These are phyloP conservation scores for Knufia fluminis DNA, from an alignment of 2,329 filamentous ascomycete genomes.

Conservation along the genomic window DNA sequence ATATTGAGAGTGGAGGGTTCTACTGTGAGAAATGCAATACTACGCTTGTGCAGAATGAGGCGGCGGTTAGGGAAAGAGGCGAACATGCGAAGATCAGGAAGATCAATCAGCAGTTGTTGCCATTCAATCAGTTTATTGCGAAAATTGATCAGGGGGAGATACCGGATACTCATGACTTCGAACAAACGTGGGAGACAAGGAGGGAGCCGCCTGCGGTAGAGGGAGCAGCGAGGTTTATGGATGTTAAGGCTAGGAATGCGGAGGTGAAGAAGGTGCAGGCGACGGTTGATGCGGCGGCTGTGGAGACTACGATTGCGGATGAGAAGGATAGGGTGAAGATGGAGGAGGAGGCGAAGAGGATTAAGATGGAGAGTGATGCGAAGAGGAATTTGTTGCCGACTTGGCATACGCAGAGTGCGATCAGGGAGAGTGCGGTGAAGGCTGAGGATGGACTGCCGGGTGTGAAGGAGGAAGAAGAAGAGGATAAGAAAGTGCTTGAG, in stretches of 20 bases:
- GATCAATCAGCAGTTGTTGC: constrained; percentile 40
- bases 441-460: not conserved
- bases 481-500: constrained; percentile 18
- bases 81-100: constrained; percentile 43
- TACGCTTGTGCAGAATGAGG: constrained; percentile 36
- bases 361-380: constrained; percentile 37
- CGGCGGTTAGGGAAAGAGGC: constrained; percentile 36
- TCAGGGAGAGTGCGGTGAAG: constrained; percentile 11
- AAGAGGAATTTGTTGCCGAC: constrained; percentile 45
- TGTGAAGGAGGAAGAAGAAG: constrained; percentile 17
- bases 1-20: constrained; percentile 58
- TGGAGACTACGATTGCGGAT: constrained; percentile 43
- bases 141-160: constrained; percentile 37
- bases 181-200: constrained; percentile 40
- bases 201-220: constrained; percentile 33
- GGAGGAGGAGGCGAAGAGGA: constrained; percentile 39
- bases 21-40: constrained; percentile 68
- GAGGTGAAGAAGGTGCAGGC: constrained; percentile 31
- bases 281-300: constrained; percentile 35
- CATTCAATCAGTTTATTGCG: constrained; percentile 38
- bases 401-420: constrained; percentile 37
- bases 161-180: constrained; percentile 41
- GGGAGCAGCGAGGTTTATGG: constrained; percentile 33
- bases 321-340: constrained; percentile 32
- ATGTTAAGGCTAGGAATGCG: constrained; percentile 26